phyloP scores from a whole-genome alignment of 2,329 filamentous ascomycete genomes.

The Sporothrix brasiliensis region DNA sequence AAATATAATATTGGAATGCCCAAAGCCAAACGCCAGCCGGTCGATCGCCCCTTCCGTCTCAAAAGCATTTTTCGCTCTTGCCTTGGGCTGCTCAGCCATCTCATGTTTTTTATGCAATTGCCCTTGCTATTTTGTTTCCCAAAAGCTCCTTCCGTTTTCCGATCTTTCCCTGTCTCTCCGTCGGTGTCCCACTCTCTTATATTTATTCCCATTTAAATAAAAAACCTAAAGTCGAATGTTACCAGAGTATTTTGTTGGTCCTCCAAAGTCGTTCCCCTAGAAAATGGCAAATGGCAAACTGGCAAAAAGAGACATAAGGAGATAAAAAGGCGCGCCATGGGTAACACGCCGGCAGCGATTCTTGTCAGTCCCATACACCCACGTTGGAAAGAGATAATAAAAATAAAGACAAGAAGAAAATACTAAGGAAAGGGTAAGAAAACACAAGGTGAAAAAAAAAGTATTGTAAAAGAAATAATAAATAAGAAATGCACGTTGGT shows the following conservation, averaged over 20 bases:
- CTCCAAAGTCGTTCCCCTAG: conserved; percentile 7
- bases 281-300: not conserved
- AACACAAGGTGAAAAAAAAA: conserved; percentile 14
- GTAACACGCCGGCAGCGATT: not conserved
- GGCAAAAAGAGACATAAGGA: not conserved
- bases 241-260: not conserved
- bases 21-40: conserved; percentile 19
- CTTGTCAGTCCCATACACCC: conserved; percentile 17
- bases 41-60: conserved; percentile 22
- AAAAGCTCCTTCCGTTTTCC: not conserved
- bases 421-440: not conserved
- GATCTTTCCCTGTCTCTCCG: not conserved
- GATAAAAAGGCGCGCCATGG: conserved; percentile 1
- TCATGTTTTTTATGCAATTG: conserved; percentile 1
- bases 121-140: conserved; percentile 14
- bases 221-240: not conserved
- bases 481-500: not conserved
- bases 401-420: conserved; percentile 7
- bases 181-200: not conserved
- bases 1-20: conserved; percentile 5
- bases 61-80: conserved; percentile 8
- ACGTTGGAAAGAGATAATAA: conserved; percentile 29
- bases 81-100: not conserved
- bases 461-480: not conserved
- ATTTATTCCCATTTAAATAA: conserved; percentile 23